Evolutionary conservation across 164 flowering plant species (phyloP), one percentile per base, ranked within the genome.

Genomic region (Protea cynaroides): DNA sequence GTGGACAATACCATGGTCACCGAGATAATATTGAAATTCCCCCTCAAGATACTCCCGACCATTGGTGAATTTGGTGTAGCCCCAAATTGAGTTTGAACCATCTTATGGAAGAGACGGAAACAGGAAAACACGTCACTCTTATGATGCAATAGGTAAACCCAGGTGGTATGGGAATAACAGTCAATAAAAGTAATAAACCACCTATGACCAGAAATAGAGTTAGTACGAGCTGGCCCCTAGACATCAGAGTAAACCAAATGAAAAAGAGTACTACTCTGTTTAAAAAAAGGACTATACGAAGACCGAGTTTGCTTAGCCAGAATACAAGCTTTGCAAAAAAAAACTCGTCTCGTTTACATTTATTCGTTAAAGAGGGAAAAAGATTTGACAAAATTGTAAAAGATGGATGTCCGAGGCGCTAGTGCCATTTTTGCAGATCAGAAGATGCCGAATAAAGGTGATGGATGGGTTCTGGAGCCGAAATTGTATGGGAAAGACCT

Each of bases 401-500:
- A n/a, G n/a, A n/a, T n/a, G n/a, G n/a, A n/a, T n/a, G n/a, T n/a
- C n/a, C n/a, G n/a, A n/a, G n/a, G n/a, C n/a, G n/a, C n/a, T n/a
- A n/a, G n/a, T n/a, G n/a, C n/a, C n/a, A n/a, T n/a, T n/a, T n/a
- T n/a, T n/a, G n/a, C n/a, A n/a, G n/a, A n/a, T n/a, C n/a, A n/a
- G n/a, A n/a, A n/a, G n/a, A n/a, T n/a, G n/a, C n/a, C n/a, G n/a
- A n/a, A n/a, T n/a, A n/a, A n/a, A 36, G 72, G 68, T 2, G 47
- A 2, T 0, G 29, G 52, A 67, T 58, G 7, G 64, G 34, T 11
- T 25, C 18, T 19, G 49, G 71, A 50, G 67, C 56, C 14, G 67
- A 57, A 22, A 59, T 36, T 19, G 19, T 24, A 49, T 66, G 71
- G 63, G 67, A 72, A n/a, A 72, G 40, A 67, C 75, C 66, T 24